Evolutionary conservation across 176 grass and related monocot genomes (phyloP), one percentile per base, ranked within the genome.

Genomic region (Rhynchospora pubera): DNA sequence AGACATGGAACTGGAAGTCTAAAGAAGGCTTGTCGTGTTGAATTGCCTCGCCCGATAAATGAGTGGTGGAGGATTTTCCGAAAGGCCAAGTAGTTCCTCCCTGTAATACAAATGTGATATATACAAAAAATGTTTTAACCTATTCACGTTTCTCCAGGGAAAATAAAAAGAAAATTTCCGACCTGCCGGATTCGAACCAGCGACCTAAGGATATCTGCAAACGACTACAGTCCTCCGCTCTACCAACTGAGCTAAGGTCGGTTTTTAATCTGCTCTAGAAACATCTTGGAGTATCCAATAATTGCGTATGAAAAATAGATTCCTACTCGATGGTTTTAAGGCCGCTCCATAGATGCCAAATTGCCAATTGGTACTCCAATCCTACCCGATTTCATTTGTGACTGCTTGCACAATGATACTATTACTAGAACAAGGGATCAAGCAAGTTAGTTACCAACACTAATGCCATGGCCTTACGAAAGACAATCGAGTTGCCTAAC

Each of bases 221-320:
- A 50, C 28, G 0, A 93, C 90, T 98, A 93, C 90, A 94, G 90
- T 98, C 89, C 92, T 93, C 90, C 90, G 89, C 95, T 90, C 90
- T 93, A 94, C 95, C 90, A 98, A 94, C 89, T 94, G 96, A 94
- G 92, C 89, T 91, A 94, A 94, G 87, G 89, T 93, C 88, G 88
- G 94, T 23, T 81, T 80, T 5, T 43, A 11, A 19, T 18, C 5
- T 5, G 1, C 5, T 57, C 55, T 56, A 56, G 13, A 14, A 5
- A n/a, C 55, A 5, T 57, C 5, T 57, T 18, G 14, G 18, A 5
- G 34, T 39, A 39, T 39, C 34, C 2, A 4, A 39, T 39, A 39
- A 39, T 39, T 39, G 34, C 4, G 34, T 39, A 3, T 3, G 26
- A 28, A 28, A 28, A 28, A 28, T 1, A 28, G 26, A 28, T 28